phyloP scores from a whole-genome alignment of 2,329 filamentous ascomycete species.

The Clarireedia homoeocarpa region DNA sequence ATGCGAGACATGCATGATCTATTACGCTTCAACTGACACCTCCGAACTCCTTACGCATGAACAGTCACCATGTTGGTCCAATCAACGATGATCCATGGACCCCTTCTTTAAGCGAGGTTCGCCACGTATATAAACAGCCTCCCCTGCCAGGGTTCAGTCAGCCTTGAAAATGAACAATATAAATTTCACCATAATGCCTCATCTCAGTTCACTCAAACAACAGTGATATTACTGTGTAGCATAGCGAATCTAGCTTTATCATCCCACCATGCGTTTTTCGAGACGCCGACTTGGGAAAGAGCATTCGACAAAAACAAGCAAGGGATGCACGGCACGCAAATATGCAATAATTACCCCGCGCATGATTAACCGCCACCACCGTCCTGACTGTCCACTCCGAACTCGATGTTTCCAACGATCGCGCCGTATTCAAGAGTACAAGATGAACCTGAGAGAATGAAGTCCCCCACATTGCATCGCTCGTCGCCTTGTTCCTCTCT shows the following conservation, averaged over 20 bases:
- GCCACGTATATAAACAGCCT: constrained; percentile 8
- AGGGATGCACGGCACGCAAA: constrained; percentile 3
- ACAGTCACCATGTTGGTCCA: background rate
- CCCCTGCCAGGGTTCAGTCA: background rate
- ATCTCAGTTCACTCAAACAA: background rate
- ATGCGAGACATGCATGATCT: background rate
- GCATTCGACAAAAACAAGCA: background rate
- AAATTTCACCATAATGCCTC: background rate
- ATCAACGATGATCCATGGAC: background rate
- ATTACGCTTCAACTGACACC: background rate
- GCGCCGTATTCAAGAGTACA: background rate
- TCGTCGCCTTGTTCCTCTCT: constrained; percentile 7
- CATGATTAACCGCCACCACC: constrained; percentile 3
- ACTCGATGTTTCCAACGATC: constrained; percentile 2
- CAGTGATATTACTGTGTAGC: background rate
- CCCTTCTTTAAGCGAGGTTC: constrained; percentile 6
- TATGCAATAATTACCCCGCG: constrained; percentile 5
- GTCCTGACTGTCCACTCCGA: background rate
- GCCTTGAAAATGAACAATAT: background rate
- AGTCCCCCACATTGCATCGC: background rate
- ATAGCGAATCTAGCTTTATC: background rate
- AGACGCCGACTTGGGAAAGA: background rate
- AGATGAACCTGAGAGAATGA: background rate
- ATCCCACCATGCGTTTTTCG: background rate
- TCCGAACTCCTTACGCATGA: background rate